Evolutionary conservation across 2,329 filamentous ascomycete species (phyloP).

Genomic region (Ophiostoma angusticollis): DNA sequence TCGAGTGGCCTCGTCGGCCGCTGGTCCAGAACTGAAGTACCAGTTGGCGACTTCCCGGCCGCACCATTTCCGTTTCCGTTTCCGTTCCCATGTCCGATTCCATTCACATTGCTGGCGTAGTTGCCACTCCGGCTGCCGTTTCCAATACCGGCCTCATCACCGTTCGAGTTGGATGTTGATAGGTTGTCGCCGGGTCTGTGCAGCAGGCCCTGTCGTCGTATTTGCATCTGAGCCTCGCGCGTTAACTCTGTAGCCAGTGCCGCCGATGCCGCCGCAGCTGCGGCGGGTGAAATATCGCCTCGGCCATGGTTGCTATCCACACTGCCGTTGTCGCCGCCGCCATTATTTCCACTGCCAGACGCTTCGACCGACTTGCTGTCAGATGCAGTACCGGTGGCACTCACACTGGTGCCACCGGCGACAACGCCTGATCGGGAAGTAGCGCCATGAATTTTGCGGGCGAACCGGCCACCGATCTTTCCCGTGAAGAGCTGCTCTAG

Average conservation of each 20-base stretch:
- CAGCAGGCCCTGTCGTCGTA: conserved; percentile 21
- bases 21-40: conserved; percentile 44
- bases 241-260: conserved; percentile 7
- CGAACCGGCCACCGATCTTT: conserved; percentile 36
- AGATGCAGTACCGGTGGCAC: too few relatives aligned
- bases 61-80: conserved; percentile 19
- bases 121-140: conserved; percentile 8
- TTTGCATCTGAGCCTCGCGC: conserved; percentile 38
- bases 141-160: conserved; percentile 22
- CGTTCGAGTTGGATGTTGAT: conserved; percentile 35
- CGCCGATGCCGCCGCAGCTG: not conserved
- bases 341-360: not conserved
- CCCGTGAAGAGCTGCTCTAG: conserved; percentile 76
- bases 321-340: not conserved
- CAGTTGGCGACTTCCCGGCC: conserved; percentile 24
- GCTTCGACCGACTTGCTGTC: not conserved
- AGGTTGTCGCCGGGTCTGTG: conserved; percentile 29
- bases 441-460: conserved; percentile 15
- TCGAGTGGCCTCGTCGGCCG: conserved; percentile 65
- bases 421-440: not conserved
- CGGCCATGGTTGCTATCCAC: not conserved
- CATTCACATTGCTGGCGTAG: conserved; percentile 16
- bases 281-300: not conserved
- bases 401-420: too few relatives aligned
- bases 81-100: conserved; percentile 15